phyloP scores from a whole-genome alignment of 2,329 filamentous ascomycete species.

The Ceratocystis colombiana region DNA sequence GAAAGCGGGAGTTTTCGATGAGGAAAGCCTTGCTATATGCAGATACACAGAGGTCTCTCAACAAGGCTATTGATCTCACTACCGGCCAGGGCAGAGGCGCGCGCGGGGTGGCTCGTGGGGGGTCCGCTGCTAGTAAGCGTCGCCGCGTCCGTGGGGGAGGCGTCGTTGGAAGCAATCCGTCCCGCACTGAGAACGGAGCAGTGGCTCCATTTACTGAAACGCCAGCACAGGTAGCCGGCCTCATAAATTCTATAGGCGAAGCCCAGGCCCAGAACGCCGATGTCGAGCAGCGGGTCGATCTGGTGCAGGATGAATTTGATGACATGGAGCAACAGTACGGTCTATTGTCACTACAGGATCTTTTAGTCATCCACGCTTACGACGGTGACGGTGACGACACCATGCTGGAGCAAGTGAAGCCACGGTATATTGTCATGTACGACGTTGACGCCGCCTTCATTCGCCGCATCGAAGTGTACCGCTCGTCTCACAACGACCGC shows the following conservation, averaged over 20 bases:
- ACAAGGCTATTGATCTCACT: conserved; percentile 48
- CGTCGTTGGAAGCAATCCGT: conserved; percentile 42
- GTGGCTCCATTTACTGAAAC: conserved; percentile 6
- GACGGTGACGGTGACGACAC: conserved; percentile 94
- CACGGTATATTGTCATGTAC: conserved; percentile 96
- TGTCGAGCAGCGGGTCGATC: conserved; percentile 62
- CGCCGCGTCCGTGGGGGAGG: conserved; percentile 74
- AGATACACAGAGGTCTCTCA: conserved; percentile 68
- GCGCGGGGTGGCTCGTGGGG: background rate
- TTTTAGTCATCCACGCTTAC: conserved; percentile 84
- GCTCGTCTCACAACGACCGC: conserved; percentile 81
- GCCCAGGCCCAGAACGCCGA: conserved; percentile 36
- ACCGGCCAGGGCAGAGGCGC: conserved; percentile 45
- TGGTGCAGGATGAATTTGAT: conserved; percentile 66
- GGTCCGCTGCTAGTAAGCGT: conserved; percentile 59
- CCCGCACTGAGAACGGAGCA: conserved; percentile 45
- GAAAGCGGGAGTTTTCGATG: conserved; percentile 82
- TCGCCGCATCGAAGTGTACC: conserved; percentile 85
- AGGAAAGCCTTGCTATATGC: conserved; percentile 69
- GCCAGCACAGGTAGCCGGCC: conserved; percentile 6
- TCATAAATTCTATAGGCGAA: conserved; percentile 2
- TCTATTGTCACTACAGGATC: conserved; percentile 80
- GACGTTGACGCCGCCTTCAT: conserved; percentile 94
- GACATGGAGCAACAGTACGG: conserved; percentile 89
- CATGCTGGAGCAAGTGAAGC: conserved; percentile 86